Base-by-base conservation (phyloP, 1,139 yeast genomes). In the Ogataea hybrid region DNA sequence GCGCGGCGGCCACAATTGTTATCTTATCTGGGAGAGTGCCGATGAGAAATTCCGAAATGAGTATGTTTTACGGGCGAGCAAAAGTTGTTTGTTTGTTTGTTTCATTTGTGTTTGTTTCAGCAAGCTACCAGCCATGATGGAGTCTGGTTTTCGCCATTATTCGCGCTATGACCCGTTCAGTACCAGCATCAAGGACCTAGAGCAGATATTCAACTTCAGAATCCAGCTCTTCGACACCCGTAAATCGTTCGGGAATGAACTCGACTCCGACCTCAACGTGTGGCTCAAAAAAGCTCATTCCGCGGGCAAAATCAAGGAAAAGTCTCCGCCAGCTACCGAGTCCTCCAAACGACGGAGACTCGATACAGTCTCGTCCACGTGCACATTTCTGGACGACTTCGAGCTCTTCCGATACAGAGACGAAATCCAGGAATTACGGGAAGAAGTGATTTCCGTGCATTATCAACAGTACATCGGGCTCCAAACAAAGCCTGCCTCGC, bases 171-270 rank as follows among this genome's bases (percentile, higher is more conserved):
- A 47, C 11, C 29, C 46, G 4, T 51, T 51, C 32, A 42, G 40
- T 23, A 49, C 52, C 8, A 42, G 44, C 40, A 43, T 51, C 31
- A 44, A 47, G 30, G 54, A 51, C 38, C 40, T 51, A 17, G 56
- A 52, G 28, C 42, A 37, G 32, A 51, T 50, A 12, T 52, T 51
- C 43, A 44, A 50, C 32, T 52, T 49, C 40, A 49, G 46, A 30
- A 45, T 51, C 14, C 39, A 35, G 10, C 39, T 43, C 8, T 48
- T 50, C 30, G 43, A 41, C 14, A 15, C 37, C 18, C 28, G 28
- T 14, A 28, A 17, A 23, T 20, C 39, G 11, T 8, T 9, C 1
- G 27, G 33, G 32, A 33, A 40, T 30, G 52, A 48, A 35, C 42
- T 51, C 27, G 53, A 51, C 35, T 36, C 41, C 18, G 54, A 51